Conservation (phyloP, 495 filamentous ascomycete genomes). For the Clavariopsis aquatica region DNA sequence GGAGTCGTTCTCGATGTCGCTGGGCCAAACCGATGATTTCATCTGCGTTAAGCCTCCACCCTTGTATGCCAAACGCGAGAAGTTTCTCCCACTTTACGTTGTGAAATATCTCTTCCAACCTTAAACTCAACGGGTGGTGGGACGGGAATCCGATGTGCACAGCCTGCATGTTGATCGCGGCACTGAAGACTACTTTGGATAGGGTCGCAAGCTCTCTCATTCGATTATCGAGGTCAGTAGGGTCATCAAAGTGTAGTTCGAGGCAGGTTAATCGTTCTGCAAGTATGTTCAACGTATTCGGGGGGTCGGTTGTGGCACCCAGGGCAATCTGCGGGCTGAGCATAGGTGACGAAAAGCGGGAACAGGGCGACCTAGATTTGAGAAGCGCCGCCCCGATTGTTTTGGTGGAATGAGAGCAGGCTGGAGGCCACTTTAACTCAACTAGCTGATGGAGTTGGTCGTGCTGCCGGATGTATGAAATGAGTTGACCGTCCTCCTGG, state of each 20-base stretch:
- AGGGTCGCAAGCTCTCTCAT: slow-evolving; percentile 57
- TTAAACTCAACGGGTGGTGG: slow-evolving; percentile 56
- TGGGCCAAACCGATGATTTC: slow-evolving; percentile 62
- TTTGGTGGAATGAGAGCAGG: slow-evolving; percentile 62
- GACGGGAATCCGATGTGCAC: slow-evolving; percentile 67
- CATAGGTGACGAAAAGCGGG: slow-evolving; percentile 65
- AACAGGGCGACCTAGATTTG: slow-evolving; percentile 55
- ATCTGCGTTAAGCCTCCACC: slow-evolving; percentile 60
- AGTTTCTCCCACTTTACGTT: slow-evolving; percentile 61
- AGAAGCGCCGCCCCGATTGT: slow-evolving; percentile 61
- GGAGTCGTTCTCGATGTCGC: slow-evolving; percentile 58
- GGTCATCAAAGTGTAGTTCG: slow-evolving; percentile 57
- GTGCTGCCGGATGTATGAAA: slow-evolving; percentile 49
- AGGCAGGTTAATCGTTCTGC: slow-evolving; percentile 57
- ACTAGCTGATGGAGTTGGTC: slow-evolving; percentile 43
- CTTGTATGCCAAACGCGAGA: slow-evolving; percentile 64
- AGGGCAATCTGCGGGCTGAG: slow-evolving; percentile 62
- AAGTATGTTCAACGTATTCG: slow-evolving; percentile 53
- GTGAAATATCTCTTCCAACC: slow-evolving; percentile 64
- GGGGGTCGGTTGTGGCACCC: slow-evolving; percentile 51
- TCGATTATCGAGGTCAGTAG: slow-evolving; percentile 54
- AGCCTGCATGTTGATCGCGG: slow-evolving; percentile 61
- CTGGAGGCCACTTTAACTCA: slow-evolving; percentile 61
- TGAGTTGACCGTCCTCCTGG: slow-evolving; percentile 55
- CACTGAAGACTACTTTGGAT: slow-evolving; percentile 59